A percentile compares a stretch with the other conserved stretches of the same genome.
These are phyloP conservation scores for Taiozyma sp. DNA, from an alignment of 1,139 yeast species.

Conservation along the genomic window DNA sequence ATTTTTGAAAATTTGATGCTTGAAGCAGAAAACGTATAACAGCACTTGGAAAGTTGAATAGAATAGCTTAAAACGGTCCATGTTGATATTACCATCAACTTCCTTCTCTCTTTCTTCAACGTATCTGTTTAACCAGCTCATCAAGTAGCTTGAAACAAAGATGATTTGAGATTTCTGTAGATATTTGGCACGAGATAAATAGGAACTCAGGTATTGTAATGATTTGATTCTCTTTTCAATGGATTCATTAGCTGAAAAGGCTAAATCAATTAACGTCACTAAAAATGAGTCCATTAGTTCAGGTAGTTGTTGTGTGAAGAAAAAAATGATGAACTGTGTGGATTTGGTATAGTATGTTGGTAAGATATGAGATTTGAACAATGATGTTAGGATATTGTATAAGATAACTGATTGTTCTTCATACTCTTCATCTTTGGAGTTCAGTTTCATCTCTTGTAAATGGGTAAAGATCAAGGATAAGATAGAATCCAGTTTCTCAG, in stretches of 20 bases:
- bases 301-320: constrained; percentile 75
- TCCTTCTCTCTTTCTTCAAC: constrained; percentile 81
- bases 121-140: constrained; percentile 80
- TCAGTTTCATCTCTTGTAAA: constrained; percentile 32
- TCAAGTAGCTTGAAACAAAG: constrained; percentile 72
- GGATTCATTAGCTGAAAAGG: constrained; percentile 63
- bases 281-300: constrained; percentile 83
- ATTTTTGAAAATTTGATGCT: constrained; percentile 56
- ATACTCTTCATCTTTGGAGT: constrained; percentile 44
- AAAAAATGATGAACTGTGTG: constrained; percentile 81
- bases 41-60: constrained; percentile 94
- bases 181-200: constrained; percentile 81
- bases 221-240: constrained; percentile 80
- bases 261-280: constrained; percentile 77
- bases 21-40: constrained; percentile 86
- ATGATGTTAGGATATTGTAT: constrained; percentile 68
- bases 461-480: constrained; percentile 50
- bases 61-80: constrained; percentile 80
- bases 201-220: constrained; percentile 88
- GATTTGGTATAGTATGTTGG: constrained; percentile 93
- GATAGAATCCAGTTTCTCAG: constrained; percentile 67
- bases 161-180: constrained; percentile 69
- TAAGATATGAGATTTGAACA: constrained; percentile 76
- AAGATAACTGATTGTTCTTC: constrained; percentile 61
- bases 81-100: constrained; percentile 62